Evolutionary conservation across 345 rosid genomes (phyloP).

Genomic region (Populus tremula): DNA sequence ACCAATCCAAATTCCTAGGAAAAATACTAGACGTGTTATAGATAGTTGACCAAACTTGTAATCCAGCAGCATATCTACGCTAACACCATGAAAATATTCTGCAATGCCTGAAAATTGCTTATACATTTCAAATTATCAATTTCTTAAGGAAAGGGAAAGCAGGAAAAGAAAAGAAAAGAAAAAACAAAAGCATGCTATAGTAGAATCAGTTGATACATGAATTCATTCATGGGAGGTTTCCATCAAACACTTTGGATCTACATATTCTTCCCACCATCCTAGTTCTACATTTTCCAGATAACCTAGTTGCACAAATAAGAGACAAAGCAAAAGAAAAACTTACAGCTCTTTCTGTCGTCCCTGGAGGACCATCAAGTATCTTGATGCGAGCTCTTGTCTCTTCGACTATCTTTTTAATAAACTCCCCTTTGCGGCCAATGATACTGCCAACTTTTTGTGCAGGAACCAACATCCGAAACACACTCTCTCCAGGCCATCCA

Average conservation of each 20-base stretch:
- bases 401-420: conserved; percentile 93
- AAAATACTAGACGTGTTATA: neutral
- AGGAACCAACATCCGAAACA: conserved; percentile 95
- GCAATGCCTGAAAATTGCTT: neutral
- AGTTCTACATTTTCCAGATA: conserved; percentile 2
- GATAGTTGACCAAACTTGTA: neutral
- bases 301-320: conserved; percentile 4
- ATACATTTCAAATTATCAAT: neutral
- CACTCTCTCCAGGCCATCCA: conserved; percentile 99
- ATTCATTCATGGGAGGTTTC: neutral
- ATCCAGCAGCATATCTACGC: neutral
- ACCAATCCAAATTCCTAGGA: conserved; percentile 1
- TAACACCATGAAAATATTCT: neutral
- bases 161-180: neutral
- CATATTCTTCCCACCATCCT: conserved; percentile 10
- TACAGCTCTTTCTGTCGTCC: conserved; percentile 98
- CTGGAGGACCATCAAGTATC: conserved; percentile 99
- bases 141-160: neutral
- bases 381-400: conserved; percentile 97
- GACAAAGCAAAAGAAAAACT: conserved; percentile 35
- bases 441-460: conserved; percentile 97
- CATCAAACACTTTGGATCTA: conserved; percentile 7
- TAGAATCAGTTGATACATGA: neutral
- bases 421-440: conserved; percentile 97
- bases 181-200: neutral